Percentiles rank a stretch among this genome's conserved stretches.
Conservation (phyloP, 1,284 basidiomycete species). For the Apiotrichum laibachii region DNA sequence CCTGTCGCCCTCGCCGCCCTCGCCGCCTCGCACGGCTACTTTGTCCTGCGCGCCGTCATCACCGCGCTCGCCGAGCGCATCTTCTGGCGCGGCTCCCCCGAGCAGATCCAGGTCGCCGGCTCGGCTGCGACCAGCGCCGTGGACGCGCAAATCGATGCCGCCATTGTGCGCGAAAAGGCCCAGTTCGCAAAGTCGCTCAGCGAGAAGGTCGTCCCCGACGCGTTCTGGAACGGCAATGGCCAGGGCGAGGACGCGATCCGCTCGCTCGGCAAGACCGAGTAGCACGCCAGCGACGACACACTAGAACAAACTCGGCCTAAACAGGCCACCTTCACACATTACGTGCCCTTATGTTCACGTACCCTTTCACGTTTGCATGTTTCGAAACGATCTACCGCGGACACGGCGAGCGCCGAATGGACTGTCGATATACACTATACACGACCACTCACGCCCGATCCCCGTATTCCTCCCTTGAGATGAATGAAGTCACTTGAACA, state of each 20-base stretch:
- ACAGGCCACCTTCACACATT: conserved; percentile 37
- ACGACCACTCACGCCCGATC: too few relatives aligned
- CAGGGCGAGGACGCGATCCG: conserved; percentile 42
- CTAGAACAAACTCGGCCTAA: too few relatives aligned
- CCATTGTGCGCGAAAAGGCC: not conserved
- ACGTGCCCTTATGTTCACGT: not conserved
- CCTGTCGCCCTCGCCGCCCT: conserved; percentile 72
- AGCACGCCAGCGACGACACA: not conserved
- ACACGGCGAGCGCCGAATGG: too few relatives aligned
- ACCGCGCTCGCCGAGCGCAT: conserved; percentile 68
- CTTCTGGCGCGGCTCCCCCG: conserved; percentile 68
- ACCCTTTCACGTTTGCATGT: not conserved
- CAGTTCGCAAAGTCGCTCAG: not conserved
- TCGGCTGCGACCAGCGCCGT: conserved; percentile 2
- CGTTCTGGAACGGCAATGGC: conserved; percentile 46
- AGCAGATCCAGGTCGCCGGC: conserved; percentile 49
- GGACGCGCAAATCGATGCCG: not conserved
- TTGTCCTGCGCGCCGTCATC: conserved; percentile 64
- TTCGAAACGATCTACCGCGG: too few relatives aligned
- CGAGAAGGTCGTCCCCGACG: conserved; percentile 10
- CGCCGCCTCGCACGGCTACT: conserved; percentile 73
- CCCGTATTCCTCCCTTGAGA: too few relatives aligned
- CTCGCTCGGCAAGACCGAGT: conserved; percentile 37
- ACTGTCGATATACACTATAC: too few relatives aligned
- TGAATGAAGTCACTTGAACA: too few relatives aligned